Evolutionary conservation across 1,284 basidiomycete genomes (phyloP).

Genomic region (Cerioporus squamosus): DNA sequence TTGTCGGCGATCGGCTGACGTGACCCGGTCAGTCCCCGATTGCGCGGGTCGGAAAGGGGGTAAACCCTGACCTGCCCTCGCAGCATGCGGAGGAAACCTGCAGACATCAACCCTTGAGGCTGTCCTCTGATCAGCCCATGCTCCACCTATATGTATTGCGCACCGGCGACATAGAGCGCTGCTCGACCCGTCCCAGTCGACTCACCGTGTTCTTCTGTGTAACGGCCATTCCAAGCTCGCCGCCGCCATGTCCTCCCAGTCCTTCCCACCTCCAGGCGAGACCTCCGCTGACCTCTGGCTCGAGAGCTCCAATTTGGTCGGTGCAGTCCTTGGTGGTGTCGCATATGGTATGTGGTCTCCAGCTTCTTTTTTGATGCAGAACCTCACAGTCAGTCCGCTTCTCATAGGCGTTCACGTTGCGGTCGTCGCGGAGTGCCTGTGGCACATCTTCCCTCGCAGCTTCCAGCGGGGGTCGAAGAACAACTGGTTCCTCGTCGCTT

Average conservation of each 20-base stretch:
- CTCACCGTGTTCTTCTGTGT: background rate
- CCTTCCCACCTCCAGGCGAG: constrained; percentile 20
- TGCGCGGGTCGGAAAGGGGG: too few relatives aligned
- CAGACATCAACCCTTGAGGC: too few relatives aligned
- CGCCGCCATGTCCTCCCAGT: background rate
- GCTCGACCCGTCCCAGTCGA: background rate
- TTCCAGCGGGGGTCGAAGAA: constrained; percentile 8
- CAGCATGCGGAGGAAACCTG: too few relatives aligned
- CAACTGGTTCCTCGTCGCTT: constrained; percentile 4
- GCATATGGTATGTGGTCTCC: constrained; percentile 32
- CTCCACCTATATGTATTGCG: background rate
- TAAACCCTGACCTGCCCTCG: too few relatives aligned
- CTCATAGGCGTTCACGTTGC: constrained; percentile 8
- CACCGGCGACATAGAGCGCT: too few relatives aligned
- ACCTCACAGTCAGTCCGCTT: background rate
- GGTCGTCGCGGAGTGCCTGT: constrained; percentile 25
- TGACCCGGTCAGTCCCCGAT: too few relatives aligned
- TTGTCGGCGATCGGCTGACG: too few relatives aligned
- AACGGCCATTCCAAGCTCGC: background rate
- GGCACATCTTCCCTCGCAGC: constrained; percentile 3
- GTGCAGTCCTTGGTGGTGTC: constrained; percentile 33
- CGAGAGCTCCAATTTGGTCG: constrained; percentile 36
- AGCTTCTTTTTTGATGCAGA: constrained; percentile 2
- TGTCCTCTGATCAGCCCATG: too few relatives aligned
- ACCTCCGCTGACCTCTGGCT: constrained; percentile 28